These are phyloP conservation scores for Brassica balearica DNA, from an alignment of 441 rosid genomes.

Conservation along the genomic window DNA sequence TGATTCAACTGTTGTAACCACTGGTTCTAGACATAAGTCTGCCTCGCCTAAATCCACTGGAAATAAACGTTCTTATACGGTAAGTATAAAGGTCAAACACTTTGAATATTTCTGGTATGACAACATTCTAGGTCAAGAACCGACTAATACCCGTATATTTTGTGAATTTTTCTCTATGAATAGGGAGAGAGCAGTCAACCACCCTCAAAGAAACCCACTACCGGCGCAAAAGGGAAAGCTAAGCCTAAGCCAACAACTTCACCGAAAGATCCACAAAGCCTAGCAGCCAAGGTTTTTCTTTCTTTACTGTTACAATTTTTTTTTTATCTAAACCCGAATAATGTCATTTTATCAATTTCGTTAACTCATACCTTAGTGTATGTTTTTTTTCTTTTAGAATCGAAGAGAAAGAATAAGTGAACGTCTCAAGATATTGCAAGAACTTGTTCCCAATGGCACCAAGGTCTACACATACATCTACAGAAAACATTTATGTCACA, in stretches of 20 bases:
- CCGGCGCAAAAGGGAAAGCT: conserved; percentile 41
- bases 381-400: conserved; percentile 50
- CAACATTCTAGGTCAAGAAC: background rate
- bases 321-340: background rate
- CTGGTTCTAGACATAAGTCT: conserved; percentile 53
- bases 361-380: conserved; percentile 7
- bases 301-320: conserved; percentile 19
- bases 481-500: background rate
- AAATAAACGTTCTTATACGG: conserved; percentile 68
- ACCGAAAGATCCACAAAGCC: conserved; percentile 85
- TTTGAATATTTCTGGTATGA: background rate
- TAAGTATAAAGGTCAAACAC: conserved; percentile 33
- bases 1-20: conserved; percentile 52
- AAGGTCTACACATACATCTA: conserved; percentile 60
- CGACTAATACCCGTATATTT: background rate
- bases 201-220: conserved; percentile 65
- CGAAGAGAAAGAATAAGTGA: conserved; percentile 93
- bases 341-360: background rate
- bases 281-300: conserved; percentile 82
- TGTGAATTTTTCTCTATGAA: background rate
- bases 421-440: conserved; percentile 81
- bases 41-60: conserved; percentile 47
- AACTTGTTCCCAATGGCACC: conserved; percentile 87
- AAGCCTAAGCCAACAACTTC: conserved; percentile 55
- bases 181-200: conserved; percentile 65